phyloP scores from a whole-genome alignment of 2,329 filamentous ascomycete species.

The Xylariaceae sp. region DNA sequence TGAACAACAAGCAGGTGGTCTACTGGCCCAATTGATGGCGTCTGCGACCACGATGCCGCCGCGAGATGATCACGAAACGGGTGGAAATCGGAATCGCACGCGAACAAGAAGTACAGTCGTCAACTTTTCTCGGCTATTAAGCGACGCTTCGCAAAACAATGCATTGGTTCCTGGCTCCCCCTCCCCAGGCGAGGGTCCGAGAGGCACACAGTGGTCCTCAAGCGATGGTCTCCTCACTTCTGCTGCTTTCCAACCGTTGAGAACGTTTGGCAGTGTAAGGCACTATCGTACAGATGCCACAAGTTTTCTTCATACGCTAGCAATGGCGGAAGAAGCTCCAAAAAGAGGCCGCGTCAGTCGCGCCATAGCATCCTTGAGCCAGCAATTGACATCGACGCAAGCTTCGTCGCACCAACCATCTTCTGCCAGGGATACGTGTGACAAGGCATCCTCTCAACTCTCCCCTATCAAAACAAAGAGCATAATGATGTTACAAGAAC shows the following conservation, averaged over 20 bases:
- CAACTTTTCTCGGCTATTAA: conserved; percentile 22
- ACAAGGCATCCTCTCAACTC: conserved; percentile 3
- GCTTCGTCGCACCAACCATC: background rate
- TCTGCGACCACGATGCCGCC: conserved; percentile 14
- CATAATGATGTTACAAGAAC: conserved; percentile 20
- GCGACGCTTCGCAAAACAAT: conserved; percentile 11
- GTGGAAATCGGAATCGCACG: background rate
- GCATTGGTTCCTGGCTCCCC: conserved; percentile 13
- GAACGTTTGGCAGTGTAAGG: conserved; percentile 13
- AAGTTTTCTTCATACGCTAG: conserved; percentile 8
- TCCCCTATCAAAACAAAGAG: conserved; percentile 19
- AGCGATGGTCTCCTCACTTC: conserved; percentile 16
- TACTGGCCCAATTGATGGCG: conserved; percentile 45
- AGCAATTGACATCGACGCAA: conserved; percentile 8
- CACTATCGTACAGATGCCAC: conserved; percentile 11
- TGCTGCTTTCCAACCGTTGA: conserved; percentile 6
- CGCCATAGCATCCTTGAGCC: conserved; percentile 13
- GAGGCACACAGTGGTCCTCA: conserved; percentile 13
- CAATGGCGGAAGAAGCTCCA: background rate
- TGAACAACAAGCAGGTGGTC: conserved; percentile 37
- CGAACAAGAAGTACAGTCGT: conserved; percentile 5
- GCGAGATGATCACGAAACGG: background rate
- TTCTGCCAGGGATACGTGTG: background rate
- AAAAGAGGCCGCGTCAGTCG: conserved; percentile 10
- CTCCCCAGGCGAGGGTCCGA: conserved; percentile 16